phyloP scores from a whole-genome alignment of 352 stramenopile species.

The Pythium chondricola region DNA sequence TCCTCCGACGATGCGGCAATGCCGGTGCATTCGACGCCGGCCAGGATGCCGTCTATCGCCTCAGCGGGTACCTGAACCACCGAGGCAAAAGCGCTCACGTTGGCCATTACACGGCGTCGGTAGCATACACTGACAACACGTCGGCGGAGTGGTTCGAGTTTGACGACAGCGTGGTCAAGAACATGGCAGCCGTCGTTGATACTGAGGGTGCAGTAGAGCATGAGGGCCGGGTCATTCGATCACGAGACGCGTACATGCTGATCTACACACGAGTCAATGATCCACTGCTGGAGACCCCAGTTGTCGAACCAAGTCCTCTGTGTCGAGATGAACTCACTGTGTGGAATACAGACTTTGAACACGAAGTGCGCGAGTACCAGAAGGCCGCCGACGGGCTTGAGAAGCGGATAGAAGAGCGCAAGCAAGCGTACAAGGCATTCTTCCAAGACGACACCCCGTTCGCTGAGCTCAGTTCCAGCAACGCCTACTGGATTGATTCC shows the following conservation, averaged over 20 bases:
- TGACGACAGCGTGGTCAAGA: conserved; percentile 69
- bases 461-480: conserved; percentile 17
- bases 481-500: conserved; percentile 71
- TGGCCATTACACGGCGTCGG: conserved; percentile 81
- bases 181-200: conserved; percentile 31
- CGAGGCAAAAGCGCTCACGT: conserved; percentile 75
- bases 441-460: conserved; percentile 54
- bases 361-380: conserved; percentile 39
- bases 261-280: conserved; percentile 59
- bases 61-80: conserved; percentile 78
- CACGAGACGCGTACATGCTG: conserved; percentile 84
- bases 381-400: conserved; percentile 40
- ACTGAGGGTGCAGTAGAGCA: conserved; percentile 36
- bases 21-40: conserved; percentile 29
- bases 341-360: conserved; percentile 45
- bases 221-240: conserved; percentile 53
- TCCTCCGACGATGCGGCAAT: conserved; percentile 41
- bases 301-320: conserved; percentile 13
- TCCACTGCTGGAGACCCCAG: neutral
- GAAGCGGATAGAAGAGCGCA: conserved; percentile 37
- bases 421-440: conserved; percentile 51
- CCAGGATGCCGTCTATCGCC: conserved; percentile 49
- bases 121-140: conserved; percentile 36
- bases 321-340: conserved; percentile 39
- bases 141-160: conserved; percentile 73